Conservation (phyloP, 179 eudicot genomes). For the Beta corolliflora region DNA sequence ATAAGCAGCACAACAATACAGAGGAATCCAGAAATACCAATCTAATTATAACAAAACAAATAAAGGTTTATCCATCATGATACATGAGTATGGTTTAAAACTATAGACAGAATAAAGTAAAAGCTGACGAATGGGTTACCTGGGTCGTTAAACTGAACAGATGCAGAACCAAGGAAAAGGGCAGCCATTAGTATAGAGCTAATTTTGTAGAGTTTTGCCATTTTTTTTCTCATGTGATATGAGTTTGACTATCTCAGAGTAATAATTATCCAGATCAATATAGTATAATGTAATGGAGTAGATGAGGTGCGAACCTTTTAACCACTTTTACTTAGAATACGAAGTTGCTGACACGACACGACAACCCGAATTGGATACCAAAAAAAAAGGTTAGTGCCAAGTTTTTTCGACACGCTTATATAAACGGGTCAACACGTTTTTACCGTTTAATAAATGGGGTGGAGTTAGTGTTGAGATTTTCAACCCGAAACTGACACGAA, state of each 20-base stretch:
- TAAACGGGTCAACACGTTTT: no score
- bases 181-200: slow-evolving; percentile 27
- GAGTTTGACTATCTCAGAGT: not conserved
- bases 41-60: slow-evolving; percentile 28
- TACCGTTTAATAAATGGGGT: no score
- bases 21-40: slow-evolving; percentile 76
- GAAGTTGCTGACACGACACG: no score
- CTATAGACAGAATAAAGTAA: not conserved
- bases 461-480: no score
- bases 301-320: no score
- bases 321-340: no score
- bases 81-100: not conserved
- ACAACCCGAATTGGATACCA: no score
- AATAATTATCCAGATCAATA: not conserved
- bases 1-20: slow-evolving; percentile 48
- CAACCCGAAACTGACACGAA: no score
- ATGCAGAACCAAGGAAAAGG: not conserved
- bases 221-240: not conserved
- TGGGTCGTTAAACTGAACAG: slow-evolving; percentile 10
- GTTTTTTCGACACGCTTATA: no score
- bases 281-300: not conserved
- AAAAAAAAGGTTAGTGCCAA: no score
- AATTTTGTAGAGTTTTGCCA: slow-evolving; percentile 21
- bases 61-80: not conserved
- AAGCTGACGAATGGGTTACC: not conserved